Conservation (phyloP, 169 alveolate genomes). For the Plasmodium vivax region DNA sequence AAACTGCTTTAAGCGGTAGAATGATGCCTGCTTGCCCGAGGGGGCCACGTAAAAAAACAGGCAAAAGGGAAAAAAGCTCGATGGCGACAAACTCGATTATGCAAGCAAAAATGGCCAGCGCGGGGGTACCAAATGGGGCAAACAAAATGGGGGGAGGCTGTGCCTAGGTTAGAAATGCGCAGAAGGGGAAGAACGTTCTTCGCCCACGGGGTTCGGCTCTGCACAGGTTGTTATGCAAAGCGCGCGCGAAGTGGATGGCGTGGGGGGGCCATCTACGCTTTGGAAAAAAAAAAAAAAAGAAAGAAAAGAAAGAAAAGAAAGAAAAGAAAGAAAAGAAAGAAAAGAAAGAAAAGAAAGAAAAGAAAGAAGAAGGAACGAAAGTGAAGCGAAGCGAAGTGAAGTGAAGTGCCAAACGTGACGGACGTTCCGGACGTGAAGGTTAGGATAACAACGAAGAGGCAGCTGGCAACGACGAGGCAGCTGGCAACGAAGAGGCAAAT, state of each 20-base stretch:
- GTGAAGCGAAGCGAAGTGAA: background rate
- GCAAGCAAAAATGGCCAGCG: background rate
- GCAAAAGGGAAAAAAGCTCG: background rate
- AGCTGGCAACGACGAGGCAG: no score
- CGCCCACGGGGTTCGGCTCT: background rate
- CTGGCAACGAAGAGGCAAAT: no score
- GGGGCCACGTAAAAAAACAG: background rate
- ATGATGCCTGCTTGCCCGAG: background rate
- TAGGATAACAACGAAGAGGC: background rate
- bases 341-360: background rate
- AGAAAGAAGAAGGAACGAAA: background rate
- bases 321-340: background rate
- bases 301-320: background rate
- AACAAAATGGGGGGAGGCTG: background rate
- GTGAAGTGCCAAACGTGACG: no score
- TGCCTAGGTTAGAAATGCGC: background rate
- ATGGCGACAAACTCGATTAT: background rate
- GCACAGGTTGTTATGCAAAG: background rate
- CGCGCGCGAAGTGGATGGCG: background rate
- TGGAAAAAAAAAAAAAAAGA: no score
- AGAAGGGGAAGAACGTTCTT: background rate
- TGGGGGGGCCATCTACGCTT: background rate
- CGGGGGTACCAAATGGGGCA: background rate
- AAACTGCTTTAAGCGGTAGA: background rate
- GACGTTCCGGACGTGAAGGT: no score